Conservation (phyloP, 192 early-diverging fungal genomes). For the Entomortierella parvispora region DNA sequence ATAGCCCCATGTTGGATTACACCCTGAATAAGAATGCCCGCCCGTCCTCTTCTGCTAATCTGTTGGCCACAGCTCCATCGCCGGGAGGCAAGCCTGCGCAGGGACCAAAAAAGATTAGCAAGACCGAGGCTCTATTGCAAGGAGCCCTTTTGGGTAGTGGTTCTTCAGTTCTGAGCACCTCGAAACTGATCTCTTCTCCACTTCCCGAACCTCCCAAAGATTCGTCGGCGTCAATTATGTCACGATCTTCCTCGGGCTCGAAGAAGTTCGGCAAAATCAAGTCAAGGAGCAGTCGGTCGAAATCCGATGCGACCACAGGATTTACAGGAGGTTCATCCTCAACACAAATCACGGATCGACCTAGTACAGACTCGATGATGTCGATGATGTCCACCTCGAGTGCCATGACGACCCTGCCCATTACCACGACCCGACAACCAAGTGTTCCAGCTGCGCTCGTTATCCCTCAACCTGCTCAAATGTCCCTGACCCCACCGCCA, state of each 20-base stretch:
- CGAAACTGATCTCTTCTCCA: too few relatives aligned
- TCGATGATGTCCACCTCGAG: neutral
- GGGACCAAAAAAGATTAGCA: neutral
- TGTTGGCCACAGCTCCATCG: neutral
- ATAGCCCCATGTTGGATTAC: neutral
- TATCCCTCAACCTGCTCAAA: conserved; percentile 9
- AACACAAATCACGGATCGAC: neutral
- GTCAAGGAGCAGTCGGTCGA: conserved; percentile 21
- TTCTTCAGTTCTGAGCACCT: too few relatives aligned
- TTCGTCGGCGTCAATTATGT: conserved; percentile 6
- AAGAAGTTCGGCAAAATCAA: conserved; percentile 21
- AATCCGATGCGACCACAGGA: conserved; percentile 13
- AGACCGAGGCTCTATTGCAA: too few relatives aligned
- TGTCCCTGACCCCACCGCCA: conserved; percentile 39
- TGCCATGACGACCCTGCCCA: neutral
- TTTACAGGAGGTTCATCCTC: too few relatives aligned
- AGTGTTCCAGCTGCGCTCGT: conserved; percentile 7
- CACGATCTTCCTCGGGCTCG: conserved; percentile 17
- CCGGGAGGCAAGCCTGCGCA: neutral
- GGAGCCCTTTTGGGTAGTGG: too few relatives aligned
- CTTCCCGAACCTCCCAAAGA: neutral
- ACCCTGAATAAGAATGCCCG: too few relatives aligned
- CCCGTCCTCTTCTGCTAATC: neutral
- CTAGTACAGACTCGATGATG: neutral
- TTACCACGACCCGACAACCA: conserved; percentile 9